A percentile compares a stretch with the other conserved stretches of the same genome.
Conservation (phyloP, 495 filamentous ascomycete genomes). For the Hyaloscypha hepaticicola region DNA sequence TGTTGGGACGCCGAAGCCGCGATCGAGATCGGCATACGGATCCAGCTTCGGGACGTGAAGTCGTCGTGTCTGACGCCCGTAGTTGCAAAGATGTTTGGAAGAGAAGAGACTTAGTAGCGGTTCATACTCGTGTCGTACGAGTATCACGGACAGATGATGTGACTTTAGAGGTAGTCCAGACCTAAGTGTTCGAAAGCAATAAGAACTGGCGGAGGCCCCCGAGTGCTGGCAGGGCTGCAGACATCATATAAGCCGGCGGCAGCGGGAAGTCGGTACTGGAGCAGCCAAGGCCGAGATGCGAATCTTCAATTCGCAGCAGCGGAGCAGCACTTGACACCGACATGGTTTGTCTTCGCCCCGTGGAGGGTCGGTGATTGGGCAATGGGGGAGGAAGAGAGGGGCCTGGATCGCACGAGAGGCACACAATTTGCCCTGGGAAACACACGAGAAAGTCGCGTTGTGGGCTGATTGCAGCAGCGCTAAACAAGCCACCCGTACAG, state of each 20-base stretch:
- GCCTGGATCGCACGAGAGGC: background rate
- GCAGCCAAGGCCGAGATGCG: background rate
- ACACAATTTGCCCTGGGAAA: background rate
- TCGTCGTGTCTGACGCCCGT: slow-evolving; percentile 13
- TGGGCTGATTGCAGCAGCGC: background rate
- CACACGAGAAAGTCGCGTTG: background rate
- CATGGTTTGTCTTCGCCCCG: slow-evolving; percentile 6
- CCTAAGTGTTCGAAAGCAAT: background rate
- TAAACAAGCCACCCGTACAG: background rate
- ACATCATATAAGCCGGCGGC: slow-evolving; percentile 1
- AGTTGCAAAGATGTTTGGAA: slow-evolving; percentile 16
- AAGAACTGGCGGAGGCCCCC: slow-evolving; percentile 3
- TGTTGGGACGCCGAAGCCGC: background rate
- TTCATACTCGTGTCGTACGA: slow-evolving; percentile 26
- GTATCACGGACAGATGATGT: slow-evolving; percentile 11
- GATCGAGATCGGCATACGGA: background rate
- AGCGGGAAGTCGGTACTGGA: background rate
- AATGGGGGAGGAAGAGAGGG: background rate
- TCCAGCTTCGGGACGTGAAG: slow-evolving; percentile 1
- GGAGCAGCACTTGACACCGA: background rate
- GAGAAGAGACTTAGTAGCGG: slow-evolving; percentile 7
- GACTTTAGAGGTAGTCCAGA: slow-evolving; percentile 12
- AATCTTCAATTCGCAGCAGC: background rate
- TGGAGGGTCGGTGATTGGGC: background rate
- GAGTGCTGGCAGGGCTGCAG: background rate